Base-by-base conservation (phyloP, 148 eudicot genomes). In the Vaccinium macrocarpon region DNA sequence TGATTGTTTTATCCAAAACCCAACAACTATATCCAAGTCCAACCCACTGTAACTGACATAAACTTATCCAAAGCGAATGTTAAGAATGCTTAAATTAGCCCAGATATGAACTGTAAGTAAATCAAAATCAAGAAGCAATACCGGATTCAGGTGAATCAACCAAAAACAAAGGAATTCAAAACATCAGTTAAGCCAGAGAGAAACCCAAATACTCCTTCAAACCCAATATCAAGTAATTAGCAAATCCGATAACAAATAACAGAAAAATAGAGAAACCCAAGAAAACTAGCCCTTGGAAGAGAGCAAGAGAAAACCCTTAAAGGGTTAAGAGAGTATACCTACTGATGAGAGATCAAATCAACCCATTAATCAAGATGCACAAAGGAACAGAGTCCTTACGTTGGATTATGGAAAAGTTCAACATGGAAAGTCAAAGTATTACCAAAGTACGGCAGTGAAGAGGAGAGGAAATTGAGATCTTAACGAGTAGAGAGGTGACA, bases 281-380 rank as follows among this genome's bases (percentile, higher is more conserved):
- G 29, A 83, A 38, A 38, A 21, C 68, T 14, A 6, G 25, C 15
- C 23, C 52, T 19, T 18, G 21, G 12, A 57, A 62, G 50, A 35
- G n/a, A 16, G 48, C 19, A 52, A 50, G 5, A 55, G 52, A 73
- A 35, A 76, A 35, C 48, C 48, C 68, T 35, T 74, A 21, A 27
- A 56, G 55, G 57, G n/a, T 78, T 29, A 25, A 15, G n/a, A 35
- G 53, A 49, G 57, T 52, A n/a, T 18, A 62, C 62, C 35, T 56
- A 51, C 25, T 16, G 64, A 64, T 23, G 12, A 66, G 53, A 76
- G 81, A 84, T 77, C 59, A 77, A 84, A 84, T 56, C 76, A 78
- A 78, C 38, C 82, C 48, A 68, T 23, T 27, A 72, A 23, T 19
- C 25, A 42, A 18, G 80, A 84, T 56, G 56, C 46, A 81, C 21